phyloP scores from a whole-genome alignment of 768 basidiomycete species.

The Asterophora lycoperdoides region DNA sequence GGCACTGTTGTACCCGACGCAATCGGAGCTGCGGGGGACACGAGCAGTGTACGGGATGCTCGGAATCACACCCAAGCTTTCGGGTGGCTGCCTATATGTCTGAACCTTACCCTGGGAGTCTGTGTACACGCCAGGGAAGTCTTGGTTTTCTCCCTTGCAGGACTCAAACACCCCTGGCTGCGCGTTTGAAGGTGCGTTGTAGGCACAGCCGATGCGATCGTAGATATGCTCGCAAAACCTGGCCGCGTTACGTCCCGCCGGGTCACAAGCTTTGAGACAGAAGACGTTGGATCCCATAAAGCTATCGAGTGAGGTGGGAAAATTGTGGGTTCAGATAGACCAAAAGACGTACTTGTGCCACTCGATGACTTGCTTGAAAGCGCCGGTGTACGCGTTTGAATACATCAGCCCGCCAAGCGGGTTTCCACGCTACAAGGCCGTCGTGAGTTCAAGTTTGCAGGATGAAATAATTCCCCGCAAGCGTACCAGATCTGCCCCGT shows the following conservation, averaged over 20 bases:
- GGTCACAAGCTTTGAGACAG: conserved; percentile 49
- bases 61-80: conserved; percentile 31
- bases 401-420: conserved; percentile 18
- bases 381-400: conserved; percentile 13
- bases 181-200: conserved; percentile 67
- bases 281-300: conserved; percentile 20
- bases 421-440: conserved; percentile 16
- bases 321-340: not conserved
- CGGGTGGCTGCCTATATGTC: conserved; percentile 38
- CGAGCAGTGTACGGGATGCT: conserved; percentile 34
- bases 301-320: conserved; percentile 29
- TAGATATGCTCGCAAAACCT: conserved; percentile 21
- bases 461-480: not conserved
- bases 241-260: conserved; percentile 35
- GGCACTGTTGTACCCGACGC: conserved; percentile 26
- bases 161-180: conserved; percentile 54
- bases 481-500: conserved; percentile 41
- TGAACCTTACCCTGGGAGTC: conserved; percentile 29
- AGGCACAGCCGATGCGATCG: conserved; percentile 17
- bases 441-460: not conserved
- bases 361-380: conserved; percentile 16
- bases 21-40: conserved; percentile 35
- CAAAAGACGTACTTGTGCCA: conserved; percentile 15
- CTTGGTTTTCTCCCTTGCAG: conserved; percentile 58
- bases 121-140: conserved; percentile 43